These are phyloP conservation scores for Phoma sp. DNA, from an alignment of 2,329 filamentous ascomycete genomes.

Conservation along the genomic window DNA sequence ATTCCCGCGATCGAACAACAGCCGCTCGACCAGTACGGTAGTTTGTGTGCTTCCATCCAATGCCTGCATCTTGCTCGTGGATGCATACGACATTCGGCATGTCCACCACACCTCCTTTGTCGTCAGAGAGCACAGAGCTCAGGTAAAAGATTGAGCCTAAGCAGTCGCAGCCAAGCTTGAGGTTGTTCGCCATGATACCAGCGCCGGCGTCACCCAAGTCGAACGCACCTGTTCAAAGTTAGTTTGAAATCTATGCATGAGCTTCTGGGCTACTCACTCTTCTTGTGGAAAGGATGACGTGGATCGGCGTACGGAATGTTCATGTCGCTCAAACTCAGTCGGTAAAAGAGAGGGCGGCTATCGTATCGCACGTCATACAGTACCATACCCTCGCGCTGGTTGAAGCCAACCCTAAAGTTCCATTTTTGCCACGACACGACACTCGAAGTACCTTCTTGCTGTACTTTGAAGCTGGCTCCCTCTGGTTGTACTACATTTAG, in stretches of 20 bases:
- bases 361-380: constrained; percentile 71
- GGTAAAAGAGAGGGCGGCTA: constrained; percentile 69
- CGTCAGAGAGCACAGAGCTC: constrained; percentile 63
- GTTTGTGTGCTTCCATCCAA: constrained; percentile 76
- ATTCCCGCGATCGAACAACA: constrained; percentile 67
- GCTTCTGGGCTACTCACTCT: constrained; percentile 35
- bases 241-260: too few species aligned
- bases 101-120: constrained; percentile 63
- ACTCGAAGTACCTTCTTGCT: constrained; percentile 60
- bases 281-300: constrained; percentile 71
- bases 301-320: constrained; percentile 69
- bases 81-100: constrained; percentile 74
- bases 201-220: constrained; percentile 72
- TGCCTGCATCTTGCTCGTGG: constrained; percentile 73
- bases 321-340: constrained; percentile 72
- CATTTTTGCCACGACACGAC: constrained; percentile 72
- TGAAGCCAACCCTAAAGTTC: constrained; percentile 73
- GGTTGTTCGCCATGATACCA: constrained; percentile 71
- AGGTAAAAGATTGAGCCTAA: constrained; percentile 74
- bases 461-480: constrained; percentile 66
- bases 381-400: constrained; percentile 72
- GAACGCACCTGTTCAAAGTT: constrained; percentile 59
- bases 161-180: constrained; percentile 74
- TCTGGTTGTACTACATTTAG: constrained; percentile 70
- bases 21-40: constrained; percentile 70